phyloP scores from a whole-genome alignment of 805 yeast species.

The Hanseniaspora meyeri region DNA sequence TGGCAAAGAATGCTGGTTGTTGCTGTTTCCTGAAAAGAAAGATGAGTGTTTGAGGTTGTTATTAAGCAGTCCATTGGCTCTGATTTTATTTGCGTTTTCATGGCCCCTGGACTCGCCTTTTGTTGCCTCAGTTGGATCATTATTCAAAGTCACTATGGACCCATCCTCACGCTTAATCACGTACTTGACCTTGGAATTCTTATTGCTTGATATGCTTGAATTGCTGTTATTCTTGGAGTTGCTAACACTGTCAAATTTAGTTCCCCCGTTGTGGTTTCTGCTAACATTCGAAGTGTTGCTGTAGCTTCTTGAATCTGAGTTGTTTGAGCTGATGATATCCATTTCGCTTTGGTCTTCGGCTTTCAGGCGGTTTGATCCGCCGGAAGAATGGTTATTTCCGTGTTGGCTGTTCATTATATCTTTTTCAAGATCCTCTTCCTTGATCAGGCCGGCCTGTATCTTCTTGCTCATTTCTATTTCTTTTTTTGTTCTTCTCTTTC shows the following conservation, averaged over 20 bases:
- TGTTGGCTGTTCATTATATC: neutral
- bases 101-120: neutral
- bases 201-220: neutral
- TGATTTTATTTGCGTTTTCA: no score
- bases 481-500: conserved; percentile 18
- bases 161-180: conserved; percentile 18
- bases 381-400: neutral
- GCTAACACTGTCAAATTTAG: neutral
- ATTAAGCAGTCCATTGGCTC: neutral
- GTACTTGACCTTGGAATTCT: conserved; percentile 14
- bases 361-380: neutral
- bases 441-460: conserved; percentile 2
- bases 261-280: neutral
- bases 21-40: neutral
- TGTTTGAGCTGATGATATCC: neutral
- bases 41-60: neutral
- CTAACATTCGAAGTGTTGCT: neutral
- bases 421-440: neutral
- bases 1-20: conserved; percentile 20
- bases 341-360: neutral
- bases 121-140: conserved; percentile 2
- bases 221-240: neutral
- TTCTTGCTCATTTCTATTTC: neutral
- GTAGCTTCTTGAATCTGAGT: neutral
- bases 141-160: conserved; percentile 12